Conservation (phyloP, 108 stramenopile species). For the Phaeodactylum tricornutum region DNA sequence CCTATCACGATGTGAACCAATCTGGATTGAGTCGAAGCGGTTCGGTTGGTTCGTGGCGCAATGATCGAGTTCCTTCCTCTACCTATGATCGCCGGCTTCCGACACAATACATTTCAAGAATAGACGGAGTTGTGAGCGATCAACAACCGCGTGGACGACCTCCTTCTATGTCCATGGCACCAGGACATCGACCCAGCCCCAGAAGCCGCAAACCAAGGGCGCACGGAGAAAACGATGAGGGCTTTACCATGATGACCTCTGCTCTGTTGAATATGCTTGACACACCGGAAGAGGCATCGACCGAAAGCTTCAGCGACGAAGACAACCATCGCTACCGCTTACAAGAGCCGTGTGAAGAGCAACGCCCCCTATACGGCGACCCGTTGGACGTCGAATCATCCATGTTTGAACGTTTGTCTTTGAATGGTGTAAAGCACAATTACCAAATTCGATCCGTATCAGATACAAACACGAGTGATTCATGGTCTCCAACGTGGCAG, state of each 20-base stretch:
- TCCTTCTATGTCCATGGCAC: background rate
- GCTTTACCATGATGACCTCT: slow-evolving; percentile 79
- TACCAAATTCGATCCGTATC: too few relatives aligned
- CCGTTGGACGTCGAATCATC: too few relatives aligned
- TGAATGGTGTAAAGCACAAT: too few relatives aligned
- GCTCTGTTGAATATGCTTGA: slow-evolving; percentile 76
- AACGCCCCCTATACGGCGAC: too few relatives aligned
- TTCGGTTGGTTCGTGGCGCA: slow-evolving; percentile 2
- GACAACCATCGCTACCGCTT: too few relatives aligned
- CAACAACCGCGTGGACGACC: background rate
- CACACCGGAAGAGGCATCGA: slow-evolving; percentile 42
- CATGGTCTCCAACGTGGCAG: too few relatives aligned
- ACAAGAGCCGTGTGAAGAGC: too few relatives aligned
- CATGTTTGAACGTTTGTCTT: too few relatives aligned
- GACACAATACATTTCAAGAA: background rate
- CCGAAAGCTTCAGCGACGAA: slow-evolving; percentile 4
- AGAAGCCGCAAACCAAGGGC: slow-evolving; percentile 3
- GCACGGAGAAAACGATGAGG: slow-evolving; percentile 40
- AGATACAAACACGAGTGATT: too few relatives aligned
- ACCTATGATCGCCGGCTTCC: background rate
- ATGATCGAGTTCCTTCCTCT: background rate
- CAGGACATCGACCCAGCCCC: background rate
- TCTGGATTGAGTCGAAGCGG: background rate
- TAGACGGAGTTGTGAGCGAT: too few relatives aligned
- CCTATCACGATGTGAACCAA: too few relatives aligned